Evolutionary conservation across 2,329 filamentous ascomycete species (phyloP).

Genomic region (Paracoccidioides brasiliensis): DNA sequence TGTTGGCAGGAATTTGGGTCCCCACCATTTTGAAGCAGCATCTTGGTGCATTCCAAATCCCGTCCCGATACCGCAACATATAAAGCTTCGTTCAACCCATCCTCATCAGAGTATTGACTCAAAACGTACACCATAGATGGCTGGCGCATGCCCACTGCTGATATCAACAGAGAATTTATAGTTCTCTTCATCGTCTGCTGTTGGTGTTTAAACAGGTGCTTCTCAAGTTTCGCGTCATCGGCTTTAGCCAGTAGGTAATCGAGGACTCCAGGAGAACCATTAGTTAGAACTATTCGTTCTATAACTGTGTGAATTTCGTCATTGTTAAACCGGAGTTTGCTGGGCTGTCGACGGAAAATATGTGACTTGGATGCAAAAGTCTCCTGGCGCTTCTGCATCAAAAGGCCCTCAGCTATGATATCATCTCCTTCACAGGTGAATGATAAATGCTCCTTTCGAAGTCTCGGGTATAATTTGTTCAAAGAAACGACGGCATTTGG

Average conservation of each 20-base stretch:
- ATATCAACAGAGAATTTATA: slow-evolving; percentile 6
- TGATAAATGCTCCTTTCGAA: slow-evolving; percentile 3
- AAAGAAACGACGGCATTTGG: slow-evolving; percentile 5
- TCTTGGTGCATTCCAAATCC: slow-evolving; percentile 9
- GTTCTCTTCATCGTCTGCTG: neutral
- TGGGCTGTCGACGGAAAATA: slow-evolving; percentile 12
- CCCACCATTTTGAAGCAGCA: slow-evolving; percentile 9
- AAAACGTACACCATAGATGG: slow-evolving; percentile 9
- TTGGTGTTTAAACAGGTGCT: slow-evolving; percentile 8
- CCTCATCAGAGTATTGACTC: slow-evolving; percentile 6
- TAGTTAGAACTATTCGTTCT: slow-evolving; percentile 8
- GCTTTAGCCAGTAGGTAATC: slow-evolving; percentile 9
- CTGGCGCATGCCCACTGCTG: slow-evolving; percentile 7
- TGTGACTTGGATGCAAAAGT: slow-evolving; percentile 13
- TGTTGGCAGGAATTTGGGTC: slow-evolving; percentile 10
- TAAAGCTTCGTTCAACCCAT: slow-evolving; percentile 7
- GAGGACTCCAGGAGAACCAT: slow-evolving; percentile 9
- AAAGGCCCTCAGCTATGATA: slow-evolving; percentile 7
- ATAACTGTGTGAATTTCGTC: slow-evolving; percentile 11
- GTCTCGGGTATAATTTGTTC: slow-evolving; percentile 4
- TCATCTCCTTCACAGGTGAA: slow-evolving; percentile 7
- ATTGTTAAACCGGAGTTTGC: slow-evolving; percentile 10
- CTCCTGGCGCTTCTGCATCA: slow-evolving; percentile 9
- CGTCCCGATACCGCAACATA: slow-evolving; percentile 2
- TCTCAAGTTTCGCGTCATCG: slow-evolving; percentile 10